A percentile compares a stretch with the other conserved stretches of the same genome.
phyloP scores from a whole-genome alignment of 371 early-diverging fungal genomes.

The Mucor piriformis region DNA sequence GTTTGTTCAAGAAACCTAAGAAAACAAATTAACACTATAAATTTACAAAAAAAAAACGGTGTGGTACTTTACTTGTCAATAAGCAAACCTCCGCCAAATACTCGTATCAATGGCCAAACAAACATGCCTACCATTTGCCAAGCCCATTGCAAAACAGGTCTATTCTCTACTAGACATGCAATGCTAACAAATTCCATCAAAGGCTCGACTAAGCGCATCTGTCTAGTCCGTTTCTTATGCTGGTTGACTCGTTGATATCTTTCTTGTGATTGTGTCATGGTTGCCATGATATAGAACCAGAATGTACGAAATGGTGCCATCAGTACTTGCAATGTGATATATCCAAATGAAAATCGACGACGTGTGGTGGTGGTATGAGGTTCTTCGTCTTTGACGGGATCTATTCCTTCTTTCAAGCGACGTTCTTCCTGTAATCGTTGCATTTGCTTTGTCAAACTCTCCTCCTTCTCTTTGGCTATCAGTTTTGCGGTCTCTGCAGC shows the following conservation, averaged over 20 bases:
- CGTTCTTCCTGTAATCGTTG: conserved; percentile 45
- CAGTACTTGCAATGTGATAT: conserved; percentile 48
- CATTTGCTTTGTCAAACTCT: conserved; percentile 38
- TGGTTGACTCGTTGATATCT: conserved; percentile 43
- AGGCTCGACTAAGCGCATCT: conserved; percentile 42
- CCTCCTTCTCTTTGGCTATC: conserved; percentile 11
- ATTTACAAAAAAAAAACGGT: conserved; percentile 3
- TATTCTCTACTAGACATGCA: conserved; percentile 40
- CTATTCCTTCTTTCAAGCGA: conserved; percentile 14
- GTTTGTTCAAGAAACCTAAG: conserved; percentile 53
- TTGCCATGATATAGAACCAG: conserved; percentile 37
- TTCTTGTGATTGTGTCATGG: conserved; percentile 48
- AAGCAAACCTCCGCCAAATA: conserved; percentile 46
- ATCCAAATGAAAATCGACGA: conserved; percentile 45
- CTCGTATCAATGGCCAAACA: conserved; percentile 48
- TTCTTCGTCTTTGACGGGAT: conserved; percentile 19
- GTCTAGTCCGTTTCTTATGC: conserved; percentile 43
- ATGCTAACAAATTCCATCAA: conserved; percentile 36
- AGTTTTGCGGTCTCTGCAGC: conserved; percentile 1
- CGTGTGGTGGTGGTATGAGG: conserved; percentile 16
- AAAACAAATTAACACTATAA: conserved; percentile 20
- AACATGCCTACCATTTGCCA: conserved; percentile 55
- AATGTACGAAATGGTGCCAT: conserved; percentile 38
- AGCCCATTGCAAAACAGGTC: conserved; percentile 43
- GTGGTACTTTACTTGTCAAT: conserved; percentile 40